A percentile compares a stretch with the other conserved stretches of the same genome.
phyloP scores from a whole-genome alignment of 768 basidiomycete species.

The Mycena vulgaris region DNA sequence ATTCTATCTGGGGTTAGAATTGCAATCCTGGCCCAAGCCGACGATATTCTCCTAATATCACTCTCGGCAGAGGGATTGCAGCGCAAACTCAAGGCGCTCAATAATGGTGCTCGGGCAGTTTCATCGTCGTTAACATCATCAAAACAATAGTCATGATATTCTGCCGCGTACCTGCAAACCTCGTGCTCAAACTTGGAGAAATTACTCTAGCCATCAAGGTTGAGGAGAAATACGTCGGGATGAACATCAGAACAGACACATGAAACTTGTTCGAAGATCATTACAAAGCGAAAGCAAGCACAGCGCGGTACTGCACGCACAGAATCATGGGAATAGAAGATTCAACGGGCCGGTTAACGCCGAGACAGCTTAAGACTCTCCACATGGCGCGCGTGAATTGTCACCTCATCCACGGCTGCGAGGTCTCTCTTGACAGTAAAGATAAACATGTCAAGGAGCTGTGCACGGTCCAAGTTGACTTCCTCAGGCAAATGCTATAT shows the following conservation, averaged over 20 bases:
- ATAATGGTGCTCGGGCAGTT: too few relatives aligned
- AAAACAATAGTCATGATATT: too few relatives aligned
- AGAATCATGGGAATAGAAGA: neutral
- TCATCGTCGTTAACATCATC: too few relatives aligned
- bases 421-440: neutral
- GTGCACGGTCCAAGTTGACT: neutral
- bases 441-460: slow-evolving; percentile 2
- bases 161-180: neutral
- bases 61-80: too few relatives aligned
- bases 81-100: too few relatives aligned
- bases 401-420: neutral
- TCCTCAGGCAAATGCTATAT: neutral
- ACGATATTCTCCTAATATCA: too few relatives aligned
- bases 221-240: slow-evolving; percentile 4
- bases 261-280: neutral
- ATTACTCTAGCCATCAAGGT: too few relatives aligned
- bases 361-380: neutral
- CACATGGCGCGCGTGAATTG: slow-evolving; percentile 1
- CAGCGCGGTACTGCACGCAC: neutral
- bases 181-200: too few relatives aligned
- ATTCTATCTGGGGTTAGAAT: neutral
- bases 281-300: slow-evolving; percentile 2
- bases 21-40: neutral
- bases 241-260: neutral
- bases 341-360: neutral